These are phyloP conservation scores for Guillardia theta DNA, from an alignment of 78 protist species.

Conservation along the genomic window DNA sequence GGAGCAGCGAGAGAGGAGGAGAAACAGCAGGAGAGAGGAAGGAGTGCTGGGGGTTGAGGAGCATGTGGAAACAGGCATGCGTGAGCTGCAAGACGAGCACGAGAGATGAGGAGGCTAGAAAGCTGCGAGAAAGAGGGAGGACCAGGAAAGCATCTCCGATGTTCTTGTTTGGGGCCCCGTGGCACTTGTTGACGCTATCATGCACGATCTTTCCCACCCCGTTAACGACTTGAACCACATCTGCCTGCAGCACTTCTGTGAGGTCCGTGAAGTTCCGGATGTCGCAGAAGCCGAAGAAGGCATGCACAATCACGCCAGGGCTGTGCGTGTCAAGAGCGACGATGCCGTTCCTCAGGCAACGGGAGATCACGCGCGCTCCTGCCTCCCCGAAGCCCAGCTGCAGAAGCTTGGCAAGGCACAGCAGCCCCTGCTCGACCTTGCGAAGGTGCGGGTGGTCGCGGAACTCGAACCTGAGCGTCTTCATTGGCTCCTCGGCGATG, in stretches of 20 bases:
- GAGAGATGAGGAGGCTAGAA: too few species aligned
- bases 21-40: too few species aligned
- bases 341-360: not conserved
- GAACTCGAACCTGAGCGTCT: too few species aligned
- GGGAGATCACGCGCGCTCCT: not conserved
- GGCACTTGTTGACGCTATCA: not conserved
- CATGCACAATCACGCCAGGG: not conserved
- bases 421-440: not conserved
- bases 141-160: slow-evolving; percentile 45
- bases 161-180: slow-evolving; percentile 39
- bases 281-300: slow-evolving; percentile 45
- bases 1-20: too few species aligned
- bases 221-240: slow-evolving; percentile 4
- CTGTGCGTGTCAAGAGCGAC: too few species aligned
- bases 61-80: too few species aligned
- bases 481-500: too few species aligned
- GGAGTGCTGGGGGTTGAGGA: too few species aligned
- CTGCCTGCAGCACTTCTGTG: slow-evolving; percentile 33
- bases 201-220: not conserved
- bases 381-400: slow-evolving; percentile 43
- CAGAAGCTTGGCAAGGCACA: not conserved
- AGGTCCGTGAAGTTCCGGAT: slow-evolving; percentile 40
- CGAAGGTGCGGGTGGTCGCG: too few species aligned
- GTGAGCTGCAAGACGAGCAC: too few species aligned
- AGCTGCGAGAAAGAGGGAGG: too few species aligned